A percentile compares a stretch with the other conserved stretches of the same genome.
Conservation (phyloP, 1,139 yeast genomes). For the Debaryomycetaceae sp. region DNA sequence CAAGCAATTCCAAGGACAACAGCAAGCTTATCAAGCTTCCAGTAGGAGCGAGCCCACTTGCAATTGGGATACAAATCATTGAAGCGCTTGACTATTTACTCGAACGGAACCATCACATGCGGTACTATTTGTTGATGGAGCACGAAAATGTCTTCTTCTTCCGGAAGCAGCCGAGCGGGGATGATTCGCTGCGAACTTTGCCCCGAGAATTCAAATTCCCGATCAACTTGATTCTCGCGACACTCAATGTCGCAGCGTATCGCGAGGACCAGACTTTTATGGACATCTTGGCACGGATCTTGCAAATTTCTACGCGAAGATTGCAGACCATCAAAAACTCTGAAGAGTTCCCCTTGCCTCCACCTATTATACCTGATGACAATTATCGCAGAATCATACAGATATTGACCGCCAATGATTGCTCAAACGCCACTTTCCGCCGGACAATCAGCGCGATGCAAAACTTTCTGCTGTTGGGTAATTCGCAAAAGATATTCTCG, state of each 20-base stretch:
- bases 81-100: conserved; percentile 67
- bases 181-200: conserved; percentile 25
- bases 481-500: conserved; percentile 59
- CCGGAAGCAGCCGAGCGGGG: conserved; percentile 31
- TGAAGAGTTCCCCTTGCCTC: conserved; percentile 27
- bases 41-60: conserved; percentile 52
- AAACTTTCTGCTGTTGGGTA: conserved; percentile 52
- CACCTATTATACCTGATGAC: conserved; percentile 58
- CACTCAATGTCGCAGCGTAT: conserved; percentile 54
- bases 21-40: conserved; percentile 32
- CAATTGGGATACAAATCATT: conserved; percentile 67
- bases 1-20: conserved; percentile 6
- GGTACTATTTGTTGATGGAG: conserved; percentile 71
- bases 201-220: conserved; percentile 50
- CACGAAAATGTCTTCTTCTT: conserved; percentile 54
- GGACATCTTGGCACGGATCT: conserved; percentile 65
- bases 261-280: conserved; percentile 64
- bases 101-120: conserved; percentile 57
- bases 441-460: conserved; percentile 80
- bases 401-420: conserved; percentile 73
- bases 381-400: conserved; percentile 56
- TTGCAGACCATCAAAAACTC: conserved; percentile 35
- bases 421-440: conserved; percentile 78
- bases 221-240: conserved; percentile 51
- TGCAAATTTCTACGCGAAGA: conserved; percentile 72